Evolutionary conservation across 2,329 filamentous ascomycete species (phyloP), one percentile per base, ranked within the genome.

Genomic region (Talaromyces atroroseus): DNA sequence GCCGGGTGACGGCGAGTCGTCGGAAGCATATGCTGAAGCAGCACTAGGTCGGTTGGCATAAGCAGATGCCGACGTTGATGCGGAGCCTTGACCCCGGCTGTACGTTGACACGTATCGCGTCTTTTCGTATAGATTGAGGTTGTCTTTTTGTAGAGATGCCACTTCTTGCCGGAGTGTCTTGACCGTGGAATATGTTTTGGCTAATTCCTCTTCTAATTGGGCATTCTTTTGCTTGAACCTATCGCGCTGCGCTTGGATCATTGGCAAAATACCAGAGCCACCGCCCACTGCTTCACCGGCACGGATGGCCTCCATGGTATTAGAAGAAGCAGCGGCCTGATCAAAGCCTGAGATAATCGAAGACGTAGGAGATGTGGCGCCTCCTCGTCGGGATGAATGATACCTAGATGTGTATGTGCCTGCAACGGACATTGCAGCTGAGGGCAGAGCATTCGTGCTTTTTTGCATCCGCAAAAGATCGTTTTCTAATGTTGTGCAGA

Each of bases 271-370:
- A 12, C 92, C 90, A 0, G 89, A 89, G 2, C 90, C 89, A 54
- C 89, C 82, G 32, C 88, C 88, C 55, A 87, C 80, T 8, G 86
- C 79, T 60, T 85, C 82, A 48, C 90, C 88, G 2, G 80, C 81
- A 32, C 83, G 80, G 23, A 87, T 75, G 6, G 81, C 75, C 40
- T 86, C 83, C 62, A 86, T 75, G 14, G 77, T 78, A 38, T 74
- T 76, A 36, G 71, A 69, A 20, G 73, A 77, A 49, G 74, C 70
- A 44, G 77, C 78, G 45, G 83, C 81, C 21, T 88, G 86, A 66
- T 95, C 89, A 68, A 96, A 91, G n/a, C 94, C 94, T 59, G 92
- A 96, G 65, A 99, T 97, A 65, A 99, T 97, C 20, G 92, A 97
- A 3, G 92, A 97, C 1, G 94, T 97, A 0, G 94, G 95, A 2